phyloP scores from a whole-genome alignment of 371 early-diverging fungal genomes.

The Fennellomyces sp. region DNA sequence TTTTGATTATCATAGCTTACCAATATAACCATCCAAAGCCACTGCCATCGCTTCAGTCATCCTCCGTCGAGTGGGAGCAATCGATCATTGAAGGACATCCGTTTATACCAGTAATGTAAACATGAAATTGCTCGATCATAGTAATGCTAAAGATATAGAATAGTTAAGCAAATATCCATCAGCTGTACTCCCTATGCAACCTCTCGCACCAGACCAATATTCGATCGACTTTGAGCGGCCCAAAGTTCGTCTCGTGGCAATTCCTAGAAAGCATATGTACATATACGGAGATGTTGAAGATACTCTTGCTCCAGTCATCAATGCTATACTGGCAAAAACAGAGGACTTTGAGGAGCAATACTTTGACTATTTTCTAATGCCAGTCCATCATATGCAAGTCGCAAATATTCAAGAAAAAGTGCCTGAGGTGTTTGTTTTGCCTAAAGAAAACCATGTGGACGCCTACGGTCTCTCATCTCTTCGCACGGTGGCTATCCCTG shows the following conservation, averaged over 20 bases:
- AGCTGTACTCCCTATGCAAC: conserved; percentile 53
- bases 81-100: conserved; percentile 76
- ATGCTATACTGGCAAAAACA: conserved; percentile 31
- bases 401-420: conserved; percentile 60
- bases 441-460: conserved; percentile 29
- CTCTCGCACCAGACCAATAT: conserved; percentile 40
- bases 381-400: conserved; percentile 70
- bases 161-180: background rate
- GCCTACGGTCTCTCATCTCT: conserved; percentile 67
- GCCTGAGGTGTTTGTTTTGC: conserved; percentile 44
- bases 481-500: conserved; percentile 60
- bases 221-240: conserved; percentile 47
- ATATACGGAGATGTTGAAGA: conserved; percentile 59
- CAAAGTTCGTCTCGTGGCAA: conserved; percentile 52
- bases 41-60: conserved; percentile 42
- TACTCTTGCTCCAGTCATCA: conserved; percentile 27
- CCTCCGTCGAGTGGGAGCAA: conserved; percentile 73
- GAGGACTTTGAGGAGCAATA: background rate
- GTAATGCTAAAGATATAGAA: no score
- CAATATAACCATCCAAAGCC: conserved; percentile 56
- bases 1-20: conserved; percentile 22
- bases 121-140: no score
- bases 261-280: conserved; percentile 46
- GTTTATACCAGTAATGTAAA: conserved; percentile 68
- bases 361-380: conserved; percentile 48